Percentiles rank a stretch among this genome's conserved stretches.
These are phyloP conservation scores for Globisporangium uncinulatum DNA, from an alignment of 352 stramenopile genomes.

Conservation along the genomic window DNA sequence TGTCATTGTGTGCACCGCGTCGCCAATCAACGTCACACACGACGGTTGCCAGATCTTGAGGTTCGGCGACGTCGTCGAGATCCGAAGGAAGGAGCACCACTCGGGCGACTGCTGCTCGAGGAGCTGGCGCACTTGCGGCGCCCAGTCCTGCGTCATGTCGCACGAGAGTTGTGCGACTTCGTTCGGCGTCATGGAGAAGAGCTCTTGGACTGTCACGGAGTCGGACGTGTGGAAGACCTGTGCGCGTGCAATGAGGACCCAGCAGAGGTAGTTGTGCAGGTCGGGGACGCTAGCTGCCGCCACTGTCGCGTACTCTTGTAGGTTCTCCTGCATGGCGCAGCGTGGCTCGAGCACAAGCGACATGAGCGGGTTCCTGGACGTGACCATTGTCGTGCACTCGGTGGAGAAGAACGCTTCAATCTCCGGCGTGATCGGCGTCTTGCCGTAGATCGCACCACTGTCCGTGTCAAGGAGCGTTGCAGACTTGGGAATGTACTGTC, in stretches of 20 bases:
- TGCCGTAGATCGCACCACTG: constrained; percentile 60
- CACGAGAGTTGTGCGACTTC: constrained; percentile 40
- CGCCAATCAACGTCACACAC: constrained; percentile 44
- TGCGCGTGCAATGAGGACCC: constrained; percentile 45
- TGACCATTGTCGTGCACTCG: constrained; percentile 35
- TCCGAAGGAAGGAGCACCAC: constrained; percentile 52
- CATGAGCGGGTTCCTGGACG: constrained; percentile 35
- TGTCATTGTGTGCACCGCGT: constrained; percentile 58
- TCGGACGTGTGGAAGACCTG: constrained; percentile 28
- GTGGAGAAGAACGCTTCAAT: constrained; percentile 43
- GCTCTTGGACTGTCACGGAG: constrained; percentile 17
- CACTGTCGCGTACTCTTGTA: constrained; percentile 16
- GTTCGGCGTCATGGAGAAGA: constrained; percentile 38
- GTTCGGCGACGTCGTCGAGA: constrained; percentile 51
- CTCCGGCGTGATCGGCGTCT: constrained; percentile 43
- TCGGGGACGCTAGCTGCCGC: constrained; percentile 12
- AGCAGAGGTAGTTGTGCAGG: constrained; percentile 55
- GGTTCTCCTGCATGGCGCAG: constrained; percentile 23
- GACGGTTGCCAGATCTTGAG: constrained; percentile 38
- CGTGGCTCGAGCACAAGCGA: constrained; percentile 54
- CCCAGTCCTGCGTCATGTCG: constrained; percentile 42
- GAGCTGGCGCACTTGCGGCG: constrained; percentile 31
- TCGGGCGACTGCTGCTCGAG: constrained; percentile 35
- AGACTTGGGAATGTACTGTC: constrained; percentile 42
- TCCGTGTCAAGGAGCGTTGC: constrained; percentile 53